Conservation (phyloP, 495 filamentous ascomycete genomes). For the Halenospora varia region DNA sequence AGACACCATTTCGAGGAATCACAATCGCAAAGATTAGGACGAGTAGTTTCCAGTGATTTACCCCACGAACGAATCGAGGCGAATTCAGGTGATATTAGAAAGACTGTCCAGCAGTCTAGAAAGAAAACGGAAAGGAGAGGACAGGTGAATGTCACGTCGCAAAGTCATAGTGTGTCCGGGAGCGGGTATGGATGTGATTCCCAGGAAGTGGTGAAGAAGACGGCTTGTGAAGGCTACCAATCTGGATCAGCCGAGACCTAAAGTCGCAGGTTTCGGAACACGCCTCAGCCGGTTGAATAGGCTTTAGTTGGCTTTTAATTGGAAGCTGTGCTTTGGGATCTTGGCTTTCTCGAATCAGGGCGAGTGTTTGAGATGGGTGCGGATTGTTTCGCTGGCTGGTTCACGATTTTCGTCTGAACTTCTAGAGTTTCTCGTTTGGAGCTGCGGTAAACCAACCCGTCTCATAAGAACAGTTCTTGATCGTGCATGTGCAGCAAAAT, state of each 20-base stretch:
- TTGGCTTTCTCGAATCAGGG: too few species aligned
- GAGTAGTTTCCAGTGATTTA: neutral
- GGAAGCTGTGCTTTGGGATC: neutral
- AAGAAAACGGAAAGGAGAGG: neutral
- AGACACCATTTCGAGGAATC: constrained; percentile 1
- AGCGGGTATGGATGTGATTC: neutral
- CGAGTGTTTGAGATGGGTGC: too few species aligned
- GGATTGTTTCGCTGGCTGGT: too few species aligned
- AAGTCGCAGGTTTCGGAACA: neutral
- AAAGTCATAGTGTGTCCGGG: neutral
- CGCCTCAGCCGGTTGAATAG: neutral
- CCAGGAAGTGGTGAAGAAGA: neutral
- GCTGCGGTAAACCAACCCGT: too few species aligned
- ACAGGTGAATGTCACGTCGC: neutral
- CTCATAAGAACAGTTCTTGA: too few species aligned
- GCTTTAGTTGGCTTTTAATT: neutral
- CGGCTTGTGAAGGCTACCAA: too few species aligned
- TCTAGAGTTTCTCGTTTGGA: too few species aligned
- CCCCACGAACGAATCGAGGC: too few species aligned
- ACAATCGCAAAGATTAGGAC: neutral
- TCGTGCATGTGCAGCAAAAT: too few species aligned
- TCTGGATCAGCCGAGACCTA: neutral
- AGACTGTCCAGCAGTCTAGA: neutral
- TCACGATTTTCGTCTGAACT: too few species aligned
- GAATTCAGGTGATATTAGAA: neutral